Evolutionary conservation across 2,329 filamentous ascomycete species (phyloP).

Genomic region (Xylaria sp.): DNA sequence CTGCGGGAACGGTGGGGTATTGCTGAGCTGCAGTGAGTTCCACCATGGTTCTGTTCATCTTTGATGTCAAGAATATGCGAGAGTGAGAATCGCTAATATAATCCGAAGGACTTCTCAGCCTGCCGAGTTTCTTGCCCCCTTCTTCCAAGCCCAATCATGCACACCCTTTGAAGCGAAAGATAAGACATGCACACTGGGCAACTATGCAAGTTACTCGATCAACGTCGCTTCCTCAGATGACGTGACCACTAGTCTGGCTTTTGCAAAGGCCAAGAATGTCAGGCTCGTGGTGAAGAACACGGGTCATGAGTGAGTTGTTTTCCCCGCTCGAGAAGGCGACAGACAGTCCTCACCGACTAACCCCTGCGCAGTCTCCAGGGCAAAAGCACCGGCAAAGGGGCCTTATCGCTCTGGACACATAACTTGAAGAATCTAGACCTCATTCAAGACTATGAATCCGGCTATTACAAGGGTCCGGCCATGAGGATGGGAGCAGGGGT

Average conservation of each 20-base stretch:
- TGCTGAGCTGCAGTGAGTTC: background rate
- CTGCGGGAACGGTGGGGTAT: background rate
- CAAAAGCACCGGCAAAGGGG: conserved; percentile 57
- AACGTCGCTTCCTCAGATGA: conserved; percentile 32
- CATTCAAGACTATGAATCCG: background rate
- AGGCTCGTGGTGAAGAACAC: conserved; percentile 55
- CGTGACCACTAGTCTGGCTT: conserved; percentile 36
- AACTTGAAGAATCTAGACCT: conserved; percentile 48
- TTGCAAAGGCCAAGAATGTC: conserved; percentile 49
- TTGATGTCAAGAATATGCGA: too few species aligned
- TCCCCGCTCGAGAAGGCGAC: background rate
- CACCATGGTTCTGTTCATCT: too few species aligned
- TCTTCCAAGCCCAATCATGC: conserved; percentile 3
- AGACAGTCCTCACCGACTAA: background rate
- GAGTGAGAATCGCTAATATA: too few species aligned
- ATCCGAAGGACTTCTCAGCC: too few species aligned
- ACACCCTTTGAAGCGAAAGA: background rate
- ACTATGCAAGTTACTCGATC: conserved; percentile 31
- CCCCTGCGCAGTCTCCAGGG: conserved; percentile 44
- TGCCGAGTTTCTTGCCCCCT: conserved; percentile 1
- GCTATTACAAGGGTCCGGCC: conserved; percentile 50
- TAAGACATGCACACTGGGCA: conserved; percentile 8
- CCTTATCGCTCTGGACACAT: conserved; percentile 54
- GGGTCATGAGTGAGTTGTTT: conserved; percentile 48
- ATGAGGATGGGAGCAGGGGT: conserved; percentile 57